Evolutionary conservation across 208 protist species (phyloP).

Genomic region (Trypanosoma vivax): DNA sequence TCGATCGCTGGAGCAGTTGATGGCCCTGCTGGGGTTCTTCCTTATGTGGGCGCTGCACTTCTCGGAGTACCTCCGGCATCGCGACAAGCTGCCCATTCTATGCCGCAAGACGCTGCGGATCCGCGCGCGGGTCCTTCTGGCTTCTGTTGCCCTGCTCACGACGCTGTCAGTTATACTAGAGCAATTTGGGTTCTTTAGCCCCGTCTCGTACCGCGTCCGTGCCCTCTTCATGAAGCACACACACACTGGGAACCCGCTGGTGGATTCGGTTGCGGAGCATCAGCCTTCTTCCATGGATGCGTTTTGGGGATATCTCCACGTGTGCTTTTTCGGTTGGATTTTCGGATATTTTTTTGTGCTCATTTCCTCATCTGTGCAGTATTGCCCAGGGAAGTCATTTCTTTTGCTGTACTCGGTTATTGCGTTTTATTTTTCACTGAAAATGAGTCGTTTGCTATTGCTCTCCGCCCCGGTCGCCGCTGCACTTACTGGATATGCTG

Average conservation of each 20-base stretch:
- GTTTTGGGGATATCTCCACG: constrained; percentile 20
- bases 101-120: constrained; percentile 23
- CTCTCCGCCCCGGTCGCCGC: constrained; percentile 31
- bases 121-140: constrained; percentile 21
- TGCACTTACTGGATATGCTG: constrained; percentile 22
- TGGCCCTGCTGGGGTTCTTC: constrained; percentile 81
- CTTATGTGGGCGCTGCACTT: constrained; percentile 20
- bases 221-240: constrained; percentile 67
- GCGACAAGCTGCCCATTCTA: constrained; percentile 14
- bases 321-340: constrained; percentile 10
- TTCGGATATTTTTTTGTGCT: constrained; percentile 44
- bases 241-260: constrained; percentile 66
- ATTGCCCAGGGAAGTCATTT: constrained; percentile 24
- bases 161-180: constrained; percentile 23
- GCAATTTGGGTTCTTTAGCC: constrained; percentile 42
- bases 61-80: constrained; percentile 20
- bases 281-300: constrained; percentile 12
- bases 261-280: constrained; percentile 79
- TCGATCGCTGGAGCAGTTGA: constrained; percentile 92
- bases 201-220: constrained; percentile 53
- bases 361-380: background rate
- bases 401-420: constrained; percentile 31
- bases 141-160: constrained; percentile 11
- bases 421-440: constrained; percentile 45
- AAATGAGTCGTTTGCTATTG: constrained; percentile 69